Percentiles rank a stretch among this genome's conserved stretches.
phyloP scores from a whole-genome alignment of 1,139 yeast genomes.

The Blastobotrys niveus region DNA sequence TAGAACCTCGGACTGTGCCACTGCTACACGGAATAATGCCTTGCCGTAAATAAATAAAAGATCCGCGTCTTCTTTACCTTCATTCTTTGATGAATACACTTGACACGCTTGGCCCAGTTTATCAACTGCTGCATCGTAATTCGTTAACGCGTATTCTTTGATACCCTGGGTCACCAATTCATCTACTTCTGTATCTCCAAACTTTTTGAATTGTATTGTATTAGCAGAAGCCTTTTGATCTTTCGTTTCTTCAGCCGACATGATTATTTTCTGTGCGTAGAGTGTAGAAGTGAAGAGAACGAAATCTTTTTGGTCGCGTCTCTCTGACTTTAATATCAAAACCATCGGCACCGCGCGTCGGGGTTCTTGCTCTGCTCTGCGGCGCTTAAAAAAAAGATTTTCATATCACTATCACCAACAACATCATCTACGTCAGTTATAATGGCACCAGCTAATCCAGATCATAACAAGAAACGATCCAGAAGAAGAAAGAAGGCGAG shows the following conservation, averaged over 20 bases:
- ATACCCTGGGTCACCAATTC: constrained; percentile 54
- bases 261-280: no score
- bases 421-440: no score
- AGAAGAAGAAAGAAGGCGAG: constrained; percentile 32
- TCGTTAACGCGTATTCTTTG: constrained; percentile 53
- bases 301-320: no score
- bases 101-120: constrained; percentile 74
- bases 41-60: constrained; percentile 71
- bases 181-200: constrained; percentile 34
- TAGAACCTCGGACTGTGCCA: constrained; percentile 69
- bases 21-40: constrained; percentile 73
- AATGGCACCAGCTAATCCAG: constrained; percentile 17
- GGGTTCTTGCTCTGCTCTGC: background rate
- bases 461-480: constrained; percentile 23
- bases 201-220: constrained; percentile 8
- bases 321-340: no score
- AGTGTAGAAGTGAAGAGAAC: no score
- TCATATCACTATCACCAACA: no score
- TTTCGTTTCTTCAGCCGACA: background rate
- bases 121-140: constrained; percentile 65
- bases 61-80: constrained; percentile 64
- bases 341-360: no score
- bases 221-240: no score
- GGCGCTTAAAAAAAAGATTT: background rate
- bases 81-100: constrained; percentile 42